Evolutionary conservation across 1,284 basidiomycete genomes (phyloP).

Genomic region (Fistulina hepatica): DNA sequence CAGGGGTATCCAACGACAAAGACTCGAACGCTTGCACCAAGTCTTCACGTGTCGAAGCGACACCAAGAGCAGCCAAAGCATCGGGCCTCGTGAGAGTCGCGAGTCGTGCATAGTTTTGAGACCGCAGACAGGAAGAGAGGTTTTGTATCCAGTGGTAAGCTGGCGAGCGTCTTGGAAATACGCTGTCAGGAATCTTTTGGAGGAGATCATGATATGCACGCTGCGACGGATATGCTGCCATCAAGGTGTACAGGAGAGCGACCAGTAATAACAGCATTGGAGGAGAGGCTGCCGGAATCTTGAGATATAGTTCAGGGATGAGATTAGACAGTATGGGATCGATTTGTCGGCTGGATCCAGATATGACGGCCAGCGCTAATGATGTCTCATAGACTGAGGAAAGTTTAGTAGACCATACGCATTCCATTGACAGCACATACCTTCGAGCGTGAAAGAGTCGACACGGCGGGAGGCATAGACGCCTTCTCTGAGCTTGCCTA

Average conservation of each 20-base stretch:
- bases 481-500: constrained; percentile 65
- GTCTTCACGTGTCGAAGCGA: constrained; percentile 4
- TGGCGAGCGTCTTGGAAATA: constrained; percentile 27
- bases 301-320: constrained; percentile 36
- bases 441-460: constrained; percentile 54
- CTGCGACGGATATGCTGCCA: constrained; percentile 51
- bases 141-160: constrained; percentile 36
- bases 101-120: constrained; percentile 40
- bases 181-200: constrained; percentile 27
- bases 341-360: constrained; percentile 45
- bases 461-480: constrained; percentile 44
- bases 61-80: constrained; percentile 16
- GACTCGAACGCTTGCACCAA: constrained; percentile 7
- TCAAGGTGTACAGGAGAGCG: constrained; percentile 43
- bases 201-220: constrained; percentile 37
- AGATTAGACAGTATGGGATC: constrained; percentile 48
- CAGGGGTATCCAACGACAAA: constrained; percentile 9
- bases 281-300: constrained; percentile 17
- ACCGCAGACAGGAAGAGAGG: constrained; percentile 37
- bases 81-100: constrained; percentile 30
- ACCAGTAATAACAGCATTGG: constrained; percentile 28
- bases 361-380: constrained; percentile 49
- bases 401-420: background rate
- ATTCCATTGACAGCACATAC: constrained; percentile 23
- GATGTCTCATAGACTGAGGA: constrained; percentile 60